Evolutionary conservation across 306 rosid species (phyloP), one percentile per base, ranked within the genome.

Genomic region (Cicer cuneatum): DNA sequence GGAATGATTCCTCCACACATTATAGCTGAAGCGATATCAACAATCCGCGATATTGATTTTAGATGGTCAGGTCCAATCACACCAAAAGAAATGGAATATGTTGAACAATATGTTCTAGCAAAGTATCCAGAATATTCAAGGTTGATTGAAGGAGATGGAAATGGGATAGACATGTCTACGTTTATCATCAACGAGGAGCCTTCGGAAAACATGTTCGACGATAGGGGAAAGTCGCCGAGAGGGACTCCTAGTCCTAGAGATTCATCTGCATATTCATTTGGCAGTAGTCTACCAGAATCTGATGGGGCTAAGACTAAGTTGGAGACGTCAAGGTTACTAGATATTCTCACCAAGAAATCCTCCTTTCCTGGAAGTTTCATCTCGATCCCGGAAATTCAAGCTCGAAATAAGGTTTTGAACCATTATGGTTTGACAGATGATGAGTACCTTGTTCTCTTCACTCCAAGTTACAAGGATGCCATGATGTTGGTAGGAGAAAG

Each of bases 21-120:
- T 80, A 81, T 88, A 71, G 96, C 93, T 14, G 93, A 90, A 85
- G 93, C 91, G 54, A 88, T 90, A 51, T 90, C 97, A 71, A 85
- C 83, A 1, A 85, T 90, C 57, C 86, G 73, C 2, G 92, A 89
- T 43, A 86, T 93, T 57, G 98, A 89, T 67, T 73, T 93, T 7
- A 87, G 93, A 85, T 93, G 95, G 92, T 93, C 98, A 15, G 98
- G 93, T 54, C 98, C 96, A 11, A 90, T 90, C 72, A 93, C 98
- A 19, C 92, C 86, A 61, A 88, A 85, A 49, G 98, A 93, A 82
- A 93, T 75, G 85, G 85, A 83, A 66, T 93, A 90, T 81, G 97
- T 93, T 51, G 92, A 87, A 49, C 83, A 90, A 46, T 93, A 93
- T 78, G 95, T 93, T 8, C 75, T 89, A 7, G 92, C 97, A 39